phyloP scores from a whole-genome alignment of 495 filamentous ascomycete species.

The Rhypophila decipiens region DNA sequence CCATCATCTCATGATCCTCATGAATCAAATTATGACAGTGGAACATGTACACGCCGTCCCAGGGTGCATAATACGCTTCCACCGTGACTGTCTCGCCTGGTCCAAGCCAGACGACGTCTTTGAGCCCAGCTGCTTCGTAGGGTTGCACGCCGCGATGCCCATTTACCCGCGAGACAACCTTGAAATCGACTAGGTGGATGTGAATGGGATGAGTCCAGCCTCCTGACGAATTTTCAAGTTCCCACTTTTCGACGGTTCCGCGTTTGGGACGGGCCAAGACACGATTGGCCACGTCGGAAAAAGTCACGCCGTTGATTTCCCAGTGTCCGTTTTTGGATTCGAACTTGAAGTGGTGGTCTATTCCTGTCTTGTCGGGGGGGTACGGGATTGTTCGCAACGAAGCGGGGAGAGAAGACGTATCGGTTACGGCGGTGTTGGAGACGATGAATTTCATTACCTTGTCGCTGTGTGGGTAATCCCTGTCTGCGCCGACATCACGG shows the following conservation, averaged over 20 bases:
- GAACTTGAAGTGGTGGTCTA: constrained; percentile 37
- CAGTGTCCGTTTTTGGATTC: constrained; percentile 36
- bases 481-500: constrained; percentile 34
- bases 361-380: constrained; percentile 10
- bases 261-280: constrained; percentile 42
- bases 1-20: constrained; percentile 59
- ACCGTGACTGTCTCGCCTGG: constrained; percentile 42
- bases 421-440: constrained; percentile 23
- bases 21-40: constrained; percentile 54
- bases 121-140: constrained; percentile 45
- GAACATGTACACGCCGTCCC: constrained; percentile 52
- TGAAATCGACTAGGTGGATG: constrained; percentile 55
- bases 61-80: constrained; percentile 45
- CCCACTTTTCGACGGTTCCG: constrained; percentile 45
- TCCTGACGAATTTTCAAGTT: constrained; percentile 40
- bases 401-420: constrained; percentile 11
- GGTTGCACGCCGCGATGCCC: constrained; percentile 31
- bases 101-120: constrained; percentile 47
- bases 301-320: constrained; percentile 48
- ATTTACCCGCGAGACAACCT: constrained; percentile 36
- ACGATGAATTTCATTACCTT: constrained; percentile 51
- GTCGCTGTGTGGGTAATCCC: constrained; percentile 42
- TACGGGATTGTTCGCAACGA: constrained; percentile 5
- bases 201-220: constrained; percentile 51
- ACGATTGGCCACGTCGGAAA: constrained; percentile 43